These are phyloP conservation scores for Phaeosphaeriaceae sp. DNA, from an alignment of 2,329 filamentous ascomycete species.

Conservation along the genomic window DNA sequence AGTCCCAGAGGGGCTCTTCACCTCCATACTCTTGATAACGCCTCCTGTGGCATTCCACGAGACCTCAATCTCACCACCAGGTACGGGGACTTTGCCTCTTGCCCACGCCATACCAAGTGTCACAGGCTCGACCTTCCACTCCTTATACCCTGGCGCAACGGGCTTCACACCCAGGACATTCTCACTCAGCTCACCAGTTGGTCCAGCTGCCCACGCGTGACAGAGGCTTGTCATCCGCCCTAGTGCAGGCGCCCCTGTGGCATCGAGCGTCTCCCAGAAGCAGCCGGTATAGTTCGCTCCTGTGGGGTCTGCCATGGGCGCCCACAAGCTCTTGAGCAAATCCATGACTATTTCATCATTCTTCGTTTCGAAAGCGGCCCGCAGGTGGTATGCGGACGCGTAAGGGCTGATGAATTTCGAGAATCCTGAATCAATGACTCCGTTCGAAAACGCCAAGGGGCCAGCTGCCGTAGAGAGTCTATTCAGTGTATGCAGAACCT, in stretches of 20 bases:
- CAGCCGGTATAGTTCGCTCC: conserved; percentile 37
- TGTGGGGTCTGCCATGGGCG: conserved; percentile 31
- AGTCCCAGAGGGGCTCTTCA: neutral
- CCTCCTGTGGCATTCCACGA: conserved; percentile 13
- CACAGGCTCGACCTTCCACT: conserved; percentile 9
- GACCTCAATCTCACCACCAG: conserved; percentile 8
- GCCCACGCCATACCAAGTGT: conserved; percentile 15
- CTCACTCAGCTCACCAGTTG: conserved; percentile 41
- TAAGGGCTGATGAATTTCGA: conserved; percentile 33
- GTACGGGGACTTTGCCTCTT: conserved; percentile 8
- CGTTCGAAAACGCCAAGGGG: conserved; percentile 4
- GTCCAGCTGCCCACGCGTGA: conserved; percentile 45
- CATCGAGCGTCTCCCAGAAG: conserved; percentile 42
- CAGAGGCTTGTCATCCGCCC: conserved; percentile 40
- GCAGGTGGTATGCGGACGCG: conserved; percentile 40
- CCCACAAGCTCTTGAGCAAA: conserved; percentile 13
- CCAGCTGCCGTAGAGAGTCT: conserved; percentile 22
- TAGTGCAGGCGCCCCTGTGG: conserved; percentile 30
- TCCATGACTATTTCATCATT: conserved; percentile 1
- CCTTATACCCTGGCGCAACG: conserved; percentile 8
- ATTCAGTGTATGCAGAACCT: conserved; percentile 7
- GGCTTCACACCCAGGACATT: conserved; percentile 34
- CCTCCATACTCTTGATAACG: conserved; percentile 4
- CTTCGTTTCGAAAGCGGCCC: conserved; percentile 28
- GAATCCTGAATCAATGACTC: conserved; percentile 17